These are phyloP conservation scores for Tephrocybe sp. DNA, from an alignment of 768 basidiomycete genomes.

Conservation along the genomic window DNA sequence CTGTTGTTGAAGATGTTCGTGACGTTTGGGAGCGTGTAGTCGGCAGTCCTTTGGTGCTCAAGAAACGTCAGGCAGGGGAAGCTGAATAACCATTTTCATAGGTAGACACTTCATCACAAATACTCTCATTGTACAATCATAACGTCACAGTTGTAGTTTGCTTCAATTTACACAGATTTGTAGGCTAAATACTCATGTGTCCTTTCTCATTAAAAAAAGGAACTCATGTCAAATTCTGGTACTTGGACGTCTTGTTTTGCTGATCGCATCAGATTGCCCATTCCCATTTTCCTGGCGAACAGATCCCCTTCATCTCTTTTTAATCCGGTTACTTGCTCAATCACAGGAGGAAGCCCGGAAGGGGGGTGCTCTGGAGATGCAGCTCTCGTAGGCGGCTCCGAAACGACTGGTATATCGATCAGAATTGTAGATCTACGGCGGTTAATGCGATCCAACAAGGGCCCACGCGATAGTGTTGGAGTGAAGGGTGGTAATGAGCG, in stretches of 20 bases:
- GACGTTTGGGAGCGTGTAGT: slow-evolving; percentile 92
- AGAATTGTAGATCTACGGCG: slow-evolving; percentile 72
- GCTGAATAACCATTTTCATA: slow-evolving; percentile 40
- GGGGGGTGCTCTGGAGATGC: slow-evolving; percentile 42
- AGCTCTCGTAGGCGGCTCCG: slow-evolving; percentile 54
- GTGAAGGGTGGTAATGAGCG: slow-evolving; percentile 37
- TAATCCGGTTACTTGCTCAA: slow-evolving; percentile 25
- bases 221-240: slow-evolving; percentile 85
- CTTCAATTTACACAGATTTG: slow-evolving; percentile 6
- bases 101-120: not conserved
- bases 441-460: slow-evolving; percentile 48
- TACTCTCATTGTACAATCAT: not conserved
- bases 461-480: slow-evolving; percentile 40
- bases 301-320: slow-evolving; percentile 55
- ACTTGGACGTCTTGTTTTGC: slow-evolving; percentile 85
- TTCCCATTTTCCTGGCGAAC: slow-evolving; percentile 62
- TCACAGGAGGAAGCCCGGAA: slow-evolving; percentile 16
- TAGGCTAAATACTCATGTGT: not conserved
- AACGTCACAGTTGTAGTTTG: slow-evolving; percentile 9
- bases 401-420: slow-evolving; percentile 85
- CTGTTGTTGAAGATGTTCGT: slow-evolving; percentile 94
- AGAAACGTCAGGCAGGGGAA: slow-evolving; percentile 74
- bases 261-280: slow-evolving; percentile 87
- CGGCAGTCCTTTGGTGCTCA: slow-evolving; percentile 76
- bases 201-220: slow-evolving; percentile 51